Percentiles rank a stretch among this genome's conserved stretches.
Evolutionary conservation across 768 basidiomycete species (phyloP).

Genomic region (Rhizopogon vulgaris): DNA sequence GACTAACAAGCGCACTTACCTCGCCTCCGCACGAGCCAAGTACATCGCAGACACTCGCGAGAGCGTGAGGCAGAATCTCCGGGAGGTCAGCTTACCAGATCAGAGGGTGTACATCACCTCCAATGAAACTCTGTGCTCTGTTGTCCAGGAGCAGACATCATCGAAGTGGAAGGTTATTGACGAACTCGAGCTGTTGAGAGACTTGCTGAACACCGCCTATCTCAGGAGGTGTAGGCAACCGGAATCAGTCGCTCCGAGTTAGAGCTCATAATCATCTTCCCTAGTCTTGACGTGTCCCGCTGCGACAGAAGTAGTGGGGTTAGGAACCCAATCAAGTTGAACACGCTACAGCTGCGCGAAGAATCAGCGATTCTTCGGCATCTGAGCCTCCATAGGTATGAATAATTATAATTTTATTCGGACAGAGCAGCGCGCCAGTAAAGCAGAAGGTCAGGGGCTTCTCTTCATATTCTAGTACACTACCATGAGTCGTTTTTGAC

Average conservation of each 20-base stretch:
- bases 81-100: constrained; percentile 17
- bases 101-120: constrained; percentile 24
- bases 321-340: too few relatives aligned
- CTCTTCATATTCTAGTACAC: not conserved
- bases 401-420: too few relatives aligned
- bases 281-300: too few relatives aligned
- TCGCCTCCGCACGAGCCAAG: constrained; percentile 5
- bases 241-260: too few relatives aligned
- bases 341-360: too few relatives aligned
- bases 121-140: constrained; percentile 9
- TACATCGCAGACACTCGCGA: constrained; percentile 11
- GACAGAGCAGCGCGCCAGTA: not conserved
- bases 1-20: not conserved
- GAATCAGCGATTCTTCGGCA: too few relatives aligned
- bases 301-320: too few relatives aligned
- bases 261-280: too few relatives aligned
- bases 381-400: not conserved
- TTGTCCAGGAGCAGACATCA: constrained; percentile 11
- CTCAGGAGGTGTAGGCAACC: too few relatives aligned
- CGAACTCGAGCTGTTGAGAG: constrained; percentile 17
- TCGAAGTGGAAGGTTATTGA: constrained; percentile 14
- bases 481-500: not conserved
- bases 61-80: constrained; percentile 13
- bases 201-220: constrained; percentile 7
- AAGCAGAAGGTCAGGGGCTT: not conserved